These are phyloP conservation scores for Diaporthe sp. DNA, from an alignment of 2,329 filamentous ascomycete genomes.

Conservation along the genomic window DNA sequence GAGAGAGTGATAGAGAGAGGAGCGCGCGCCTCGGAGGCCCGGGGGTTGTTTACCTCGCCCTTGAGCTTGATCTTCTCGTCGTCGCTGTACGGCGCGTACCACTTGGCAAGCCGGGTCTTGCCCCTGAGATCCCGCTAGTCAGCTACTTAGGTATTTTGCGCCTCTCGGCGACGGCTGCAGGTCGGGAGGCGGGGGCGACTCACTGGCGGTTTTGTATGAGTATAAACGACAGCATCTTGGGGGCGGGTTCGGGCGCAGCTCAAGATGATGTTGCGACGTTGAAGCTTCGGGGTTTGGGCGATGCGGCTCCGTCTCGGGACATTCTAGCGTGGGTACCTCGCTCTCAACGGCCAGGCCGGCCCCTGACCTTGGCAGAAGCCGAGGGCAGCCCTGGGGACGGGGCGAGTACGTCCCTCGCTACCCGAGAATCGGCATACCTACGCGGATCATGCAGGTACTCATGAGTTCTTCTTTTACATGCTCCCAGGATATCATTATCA, in stretches of 20 bases:
- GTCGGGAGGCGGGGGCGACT: slow-evolving; percentile 37
- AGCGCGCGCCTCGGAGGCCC: slow-evolving; percentile 32
- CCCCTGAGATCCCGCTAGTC: slow-evolving; percentile 70
- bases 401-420: background rate
- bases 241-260: slow-evolving; percentile 28
- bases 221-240: slow-evolving; percentile 83
- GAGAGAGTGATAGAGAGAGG: slow-evolving; percentile 4
- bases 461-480: background rate
- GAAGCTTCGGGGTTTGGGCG: slow-evolving; percentile 21
- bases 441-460: background rate
- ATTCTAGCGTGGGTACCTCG: slow-evolving; percentile 30
- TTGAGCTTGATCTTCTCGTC: slow-evolving; percentile 99
- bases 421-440: background rate
- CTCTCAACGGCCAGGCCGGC: slow-evolving; percentile 16
- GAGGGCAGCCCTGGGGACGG: background rate
- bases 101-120: slow-evolving; percentile 98
- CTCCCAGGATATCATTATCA: background rate
- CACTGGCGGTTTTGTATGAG: slow-evolving; percentile 92
- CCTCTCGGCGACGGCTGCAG: no score
- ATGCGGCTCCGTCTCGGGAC: slow-evolving; percentile 36
- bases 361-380: slow-evolving; percentile 34
- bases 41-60: slow-evolving; percentile 77
- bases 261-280: slow-evolving; percentile 38
- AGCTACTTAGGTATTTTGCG: background rate
- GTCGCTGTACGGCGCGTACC: slow-evolving; percentile 98